These are phyloP conservation scores for Lepidium africanum DNA, from an alignment of 345 rosid species.

Conservation along the genomic window DNA sequence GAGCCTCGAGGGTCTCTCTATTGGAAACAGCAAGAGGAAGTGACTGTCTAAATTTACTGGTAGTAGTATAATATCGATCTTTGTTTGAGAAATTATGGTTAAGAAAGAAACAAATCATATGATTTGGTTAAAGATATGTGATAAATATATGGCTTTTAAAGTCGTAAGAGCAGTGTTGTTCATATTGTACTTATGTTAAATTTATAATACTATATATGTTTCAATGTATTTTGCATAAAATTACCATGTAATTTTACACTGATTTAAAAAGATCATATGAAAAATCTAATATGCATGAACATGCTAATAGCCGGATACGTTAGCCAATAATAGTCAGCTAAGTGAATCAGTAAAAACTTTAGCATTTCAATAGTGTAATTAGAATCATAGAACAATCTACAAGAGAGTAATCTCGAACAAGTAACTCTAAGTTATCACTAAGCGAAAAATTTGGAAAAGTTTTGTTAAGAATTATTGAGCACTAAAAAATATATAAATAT, in stretches of 20 bases:
- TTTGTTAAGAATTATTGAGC: neutral
- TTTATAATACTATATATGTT: neutral
- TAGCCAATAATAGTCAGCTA: too few species aligned
- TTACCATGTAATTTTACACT: neutral
- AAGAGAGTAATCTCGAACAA: too few species aligned
- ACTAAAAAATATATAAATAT: too few species aligned
- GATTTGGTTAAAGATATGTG: conserved; percentile 4
- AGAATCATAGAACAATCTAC: neutral
- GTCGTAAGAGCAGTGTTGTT: neutral
- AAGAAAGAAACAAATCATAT: neutral
- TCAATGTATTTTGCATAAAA: neutral
- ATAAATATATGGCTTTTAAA: neutral
- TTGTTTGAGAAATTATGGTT: neutral
- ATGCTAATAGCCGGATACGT: too few species aligned
- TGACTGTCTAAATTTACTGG: neutral
- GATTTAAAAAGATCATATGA: neutral
- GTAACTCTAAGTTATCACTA: too few species aligned
- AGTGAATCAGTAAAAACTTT: too few species aligned
- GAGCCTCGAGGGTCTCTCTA: conserved; percentile 71
- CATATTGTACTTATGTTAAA: neutral
- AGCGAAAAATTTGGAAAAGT: neutral
- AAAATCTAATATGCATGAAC: too few species aligned
- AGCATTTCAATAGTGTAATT: too few species aligned
- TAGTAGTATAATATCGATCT: neutral
- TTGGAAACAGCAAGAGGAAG: conserved; percentile 38